Conservation (phyloP, 2,329 filamentous ascomycete species). For the Cladophialophora psammophila region DNA sequence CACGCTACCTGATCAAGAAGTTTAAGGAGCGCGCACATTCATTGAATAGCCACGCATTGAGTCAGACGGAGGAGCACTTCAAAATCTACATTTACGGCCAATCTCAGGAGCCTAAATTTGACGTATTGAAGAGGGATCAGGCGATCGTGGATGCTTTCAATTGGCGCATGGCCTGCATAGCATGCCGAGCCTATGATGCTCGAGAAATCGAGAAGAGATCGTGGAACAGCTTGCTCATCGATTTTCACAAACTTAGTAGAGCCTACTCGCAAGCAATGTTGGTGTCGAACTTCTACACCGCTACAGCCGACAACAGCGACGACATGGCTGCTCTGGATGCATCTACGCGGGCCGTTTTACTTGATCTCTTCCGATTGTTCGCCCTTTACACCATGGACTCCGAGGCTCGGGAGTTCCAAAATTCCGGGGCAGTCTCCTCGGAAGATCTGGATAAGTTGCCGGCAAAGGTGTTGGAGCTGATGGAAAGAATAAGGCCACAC, state of each 20-base stretch:
- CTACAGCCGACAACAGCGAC: conserved; percentile 57
- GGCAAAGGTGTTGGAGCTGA: conserved; percentile 61
- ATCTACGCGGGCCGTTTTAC: conserved; percentile 64
- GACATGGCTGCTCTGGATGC: neutral
- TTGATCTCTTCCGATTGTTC: conserved; percentile 71
- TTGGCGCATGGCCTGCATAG: conserved; percentile 75
- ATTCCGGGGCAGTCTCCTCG: conserved; percentile 67
- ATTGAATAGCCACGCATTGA: conserved; percentile 5
- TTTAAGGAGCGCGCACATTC: conserved; percentile 66
- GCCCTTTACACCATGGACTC: conserved; percentile 65
- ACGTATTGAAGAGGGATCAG: conserved; percentile 70
- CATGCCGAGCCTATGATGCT: conserved; percentile 70
- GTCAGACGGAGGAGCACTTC: conserved; percentile 58
- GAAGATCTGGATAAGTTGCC: conserved; percentile 51
- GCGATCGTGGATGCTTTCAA: conserved; percentile 77
- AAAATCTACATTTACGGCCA: conserved; percentile 70
- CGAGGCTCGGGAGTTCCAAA: conserved; percentile 72
- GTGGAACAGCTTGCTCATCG: conserved; percentile 79
- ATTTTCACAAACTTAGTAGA: conserved; percentile 77
- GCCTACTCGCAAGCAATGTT: conserved; percentile 77
- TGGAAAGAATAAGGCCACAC: conserved; percentile 75
- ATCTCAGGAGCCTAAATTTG: conserved; percentile 71
- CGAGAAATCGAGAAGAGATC: conserved; percentile 75
- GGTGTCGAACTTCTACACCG: conserved; percentile 78
- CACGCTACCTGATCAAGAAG: conserved; percentile 53